A percentile compares a stretch with the other conserved stretches of the same genome.
Evolutionary conservation across 164 flowering plant species (phyloP).

Genomic region (Vitis riparia): DNA sequence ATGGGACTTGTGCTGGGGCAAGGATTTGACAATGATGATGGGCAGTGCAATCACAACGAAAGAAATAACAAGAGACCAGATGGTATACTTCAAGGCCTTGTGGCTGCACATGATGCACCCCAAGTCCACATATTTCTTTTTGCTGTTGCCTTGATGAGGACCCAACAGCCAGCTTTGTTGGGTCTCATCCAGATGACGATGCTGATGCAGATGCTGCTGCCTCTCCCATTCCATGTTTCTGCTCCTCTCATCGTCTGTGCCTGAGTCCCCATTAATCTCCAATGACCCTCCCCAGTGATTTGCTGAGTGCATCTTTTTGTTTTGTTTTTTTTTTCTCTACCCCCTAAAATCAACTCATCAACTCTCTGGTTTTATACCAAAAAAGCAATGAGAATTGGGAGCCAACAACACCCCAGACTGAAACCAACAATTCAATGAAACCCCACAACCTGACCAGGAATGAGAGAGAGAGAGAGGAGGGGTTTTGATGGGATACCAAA

Average conservation of each 20-base stretch:
- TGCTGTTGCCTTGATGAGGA: conserved; percentile 40
- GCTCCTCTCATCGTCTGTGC: conserved; percentile 36
- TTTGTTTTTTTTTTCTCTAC: too few relatives aligned
- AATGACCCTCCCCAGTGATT: conserved; percentile 79
- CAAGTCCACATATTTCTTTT: conserved; percentile 72
- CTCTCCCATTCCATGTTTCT: conserved; percentile 46
- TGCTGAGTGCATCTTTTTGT: conserved; percentile 40
- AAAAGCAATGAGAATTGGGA: neutral
- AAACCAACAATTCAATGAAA: too few relatives aligned
- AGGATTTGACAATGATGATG: conserved; percentile 48
- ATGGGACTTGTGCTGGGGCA: conserved; percentile 48
- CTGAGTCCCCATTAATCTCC: conserved; percentile 44
- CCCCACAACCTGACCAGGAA: too few relatives aligned
- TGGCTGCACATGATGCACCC: conserved; percentile 70
- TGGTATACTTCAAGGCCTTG: conserved; percentile 51
- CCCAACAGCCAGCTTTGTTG: conserved; percentile 80
- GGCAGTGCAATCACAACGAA: conserved; percentile 64
- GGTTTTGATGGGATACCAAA: too few relatives aligned
- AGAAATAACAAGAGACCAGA: conserved; percentile 32
- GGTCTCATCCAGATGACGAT: conserved; percentile 47
- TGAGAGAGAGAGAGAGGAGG: too few relatives aligned
- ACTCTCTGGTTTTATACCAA: too few relatives aligned
- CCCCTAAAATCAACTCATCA: too few relatives aligned
- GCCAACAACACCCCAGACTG: neutral
- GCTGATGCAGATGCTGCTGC: conserved; percentile 36